A percentile compares a stretch with the other conserved stretches of the same genome.
phyloP scores from a whole-genome alignment of 371 early-diverging fungal genomes.

The Mucor piriformis region DNA sequence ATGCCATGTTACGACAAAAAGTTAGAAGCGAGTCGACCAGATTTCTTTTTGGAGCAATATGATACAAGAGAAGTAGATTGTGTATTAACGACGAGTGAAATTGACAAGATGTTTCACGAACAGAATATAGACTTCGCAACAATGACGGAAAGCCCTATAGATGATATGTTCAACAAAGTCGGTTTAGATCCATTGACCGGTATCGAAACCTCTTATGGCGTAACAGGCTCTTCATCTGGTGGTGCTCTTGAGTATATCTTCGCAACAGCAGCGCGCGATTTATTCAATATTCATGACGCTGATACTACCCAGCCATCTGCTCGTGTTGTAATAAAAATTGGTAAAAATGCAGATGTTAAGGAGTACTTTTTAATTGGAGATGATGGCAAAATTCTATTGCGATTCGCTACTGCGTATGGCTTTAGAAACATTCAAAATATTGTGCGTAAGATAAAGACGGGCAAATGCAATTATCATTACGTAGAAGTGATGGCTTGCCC shows the following conservation, averaged over 20 bases:
- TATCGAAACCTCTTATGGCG: slow-evolving; percentile 53
- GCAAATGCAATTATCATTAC: slow-evolving; percentile 77
- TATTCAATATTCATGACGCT: slow-evolving; percentile 70
- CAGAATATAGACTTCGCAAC: slow-evolving; percentile 50
- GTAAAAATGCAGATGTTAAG: slow-evolving; percentile 84
- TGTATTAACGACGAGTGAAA: slow-evolving; percentile 87
- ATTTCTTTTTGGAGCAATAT: slow-evolving; percentile 82
- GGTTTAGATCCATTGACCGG: slow-evolving; percentile 43
- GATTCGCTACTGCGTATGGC: slow-evolving; percentile 90
- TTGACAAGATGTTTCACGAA: slow-evolving; percentile 82
- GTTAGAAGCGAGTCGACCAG: slow-evolving; percentile 91
- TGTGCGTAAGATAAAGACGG: slow-evolving; percentile 82
- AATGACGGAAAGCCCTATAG: slow-evolving; percentile 56
- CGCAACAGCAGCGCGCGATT: slow-evolving; percentile 74
- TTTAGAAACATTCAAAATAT: slow-evolving; percentile 97
- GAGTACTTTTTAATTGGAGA: slow-evolving; percentile 63
- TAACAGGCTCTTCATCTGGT: slow-evolving; percentile 85
- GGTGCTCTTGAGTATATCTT: slow-evolving; percentile 89
- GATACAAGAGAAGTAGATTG: slow-evolving; percentile 92
- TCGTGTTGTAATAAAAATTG: slow-evolving; percentile 59
- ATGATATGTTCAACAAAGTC: slow-evolving; percentile 58
- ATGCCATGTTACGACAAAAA: slow-evolving; percentile 99
- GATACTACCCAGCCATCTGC: slow-evolving; percentile 7
- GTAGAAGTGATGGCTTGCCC: slow-evolving; percentile 98
- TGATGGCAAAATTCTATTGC: slow-evolving; percentile 57